phyloP scores from a whole-genome alignment of 306 rosid species.

The Lathyrus sativus region DNA sequence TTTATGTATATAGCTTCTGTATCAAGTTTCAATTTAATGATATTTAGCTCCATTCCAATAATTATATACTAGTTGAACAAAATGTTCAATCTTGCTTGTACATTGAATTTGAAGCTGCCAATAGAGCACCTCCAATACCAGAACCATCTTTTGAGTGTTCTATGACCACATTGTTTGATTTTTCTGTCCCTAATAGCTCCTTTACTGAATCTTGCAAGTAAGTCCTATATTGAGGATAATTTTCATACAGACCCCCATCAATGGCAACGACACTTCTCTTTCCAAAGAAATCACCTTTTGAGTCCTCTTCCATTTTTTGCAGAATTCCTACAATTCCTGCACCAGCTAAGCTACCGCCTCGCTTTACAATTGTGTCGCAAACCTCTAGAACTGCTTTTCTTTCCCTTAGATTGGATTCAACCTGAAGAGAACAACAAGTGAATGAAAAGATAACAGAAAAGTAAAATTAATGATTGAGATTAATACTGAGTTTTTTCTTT shows the following conservation, averaged over 20 bases:
- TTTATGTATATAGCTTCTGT: too few species aligned
- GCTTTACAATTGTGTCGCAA: slow-evolving; percentile 74
- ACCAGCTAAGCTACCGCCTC: slow-evolving; percentile 94
- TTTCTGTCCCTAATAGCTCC: slow-evolving; percentile 67
- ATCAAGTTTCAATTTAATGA: too few species aligned
- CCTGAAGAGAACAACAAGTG: slow-evolving; percentile 41
- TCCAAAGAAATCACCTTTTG: slow-evolving; percentile 59
- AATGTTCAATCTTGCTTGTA: slow-evolving; percentile 45
- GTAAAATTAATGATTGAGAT: neutral
- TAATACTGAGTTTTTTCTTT: neutral
- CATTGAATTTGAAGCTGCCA: slow-evolving; percentile 90
- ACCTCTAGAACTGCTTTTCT: slow-evolving; percentile 79
- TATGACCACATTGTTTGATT: slow-evolving; percentile 60
- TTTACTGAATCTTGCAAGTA: slow-evolving; percentile 58
- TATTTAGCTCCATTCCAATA: neutral
- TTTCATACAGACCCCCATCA: slow-evolving; percentile 88
- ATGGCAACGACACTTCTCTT: slow-evolving; percentile 89
- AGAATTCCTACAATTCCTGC: slow-evolving; percentile 92
- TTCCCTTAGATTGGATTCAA: slow-evolving; percentile 59
- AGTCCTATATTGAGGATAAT: slow-evolving; percentile 79
- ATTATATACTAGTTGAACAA: slow-evolving; percentile 24
- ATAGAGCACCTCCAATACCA: slow-evolving; percentile 91
- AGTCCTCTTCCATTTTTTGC: slow-evolving; percentile 82
- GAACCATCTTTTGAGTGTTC: slow-evolving; percentile 88
- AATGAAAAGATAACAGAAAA: slow-evolving; percentile 1